Percentiles rank a stretch among this genome's conserved stretches.
Conservation (phyloP, 1,284 basidiomycete species). For the Bondarzewia mesenterica region DNA sequence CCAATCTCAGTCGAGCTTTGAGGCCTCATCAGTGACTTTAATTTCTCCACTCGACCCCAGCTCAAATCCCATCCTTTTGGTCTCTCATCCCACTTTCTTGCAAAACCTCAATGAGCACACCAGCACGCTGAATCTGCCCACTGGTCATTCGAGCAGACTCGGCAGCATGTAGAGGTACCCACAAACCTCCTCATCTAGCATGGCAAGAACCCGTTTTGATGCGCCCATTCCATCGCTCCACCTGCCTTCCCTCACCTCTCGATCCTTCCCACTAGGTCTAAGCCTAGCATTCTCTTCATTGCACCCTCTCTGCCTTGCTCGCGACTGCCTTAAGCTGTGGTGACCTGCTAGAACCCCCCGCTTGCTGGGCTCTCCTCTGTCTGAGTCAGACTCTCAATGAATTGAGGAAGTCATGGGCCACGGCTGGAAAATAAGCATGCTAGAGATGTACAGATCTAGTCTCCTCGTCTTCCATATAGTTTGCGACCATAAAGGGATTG, state of each 20-base stretch:
- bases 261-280: background rate
- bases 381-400: constrained; percentile 11
- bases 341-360: background rate
- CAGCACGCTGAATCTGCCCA: too few relatives aligned
- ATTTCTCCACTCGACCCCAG: constrained; percentile 7
- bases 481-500: constrained; percentile 17
- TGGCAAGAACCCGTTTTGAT: too few relatives aligned
- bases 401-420: constrained; percentile 11
- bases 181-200: too few relatives aligned
- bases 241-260: background rate
- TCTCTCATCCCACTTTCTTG: too few relatives aligned
- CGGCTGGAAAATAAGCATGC: constrained; percentile 16
- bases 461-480: constrained; percentile 23
- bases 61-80: too few relatives aligned
- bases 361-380: too few relatives aligned
- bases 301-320: constrained; percentile 16
- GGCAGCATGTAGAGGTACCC: too few relatives aligned
- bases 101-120: too few relatives aligned
- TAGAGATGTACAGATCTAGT: constrained; percentile 19
- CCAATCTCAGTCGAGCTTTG: constrained; percentile 19
- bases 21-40: constrained; percentile 23
- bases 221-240: too few relatives aligned
- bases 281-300: constrained; percentile 4
- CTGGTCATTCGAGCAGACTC: too few relatives aligned
- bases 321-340: constrained; percentile 17